Percentiles rank a stretch among this genome's conserved stretches.
Evolutionary conservation across 2,329 filamentous ascomycete genomes (phyloP).

Genomic region (Fusarium vanettenii): DNA sequence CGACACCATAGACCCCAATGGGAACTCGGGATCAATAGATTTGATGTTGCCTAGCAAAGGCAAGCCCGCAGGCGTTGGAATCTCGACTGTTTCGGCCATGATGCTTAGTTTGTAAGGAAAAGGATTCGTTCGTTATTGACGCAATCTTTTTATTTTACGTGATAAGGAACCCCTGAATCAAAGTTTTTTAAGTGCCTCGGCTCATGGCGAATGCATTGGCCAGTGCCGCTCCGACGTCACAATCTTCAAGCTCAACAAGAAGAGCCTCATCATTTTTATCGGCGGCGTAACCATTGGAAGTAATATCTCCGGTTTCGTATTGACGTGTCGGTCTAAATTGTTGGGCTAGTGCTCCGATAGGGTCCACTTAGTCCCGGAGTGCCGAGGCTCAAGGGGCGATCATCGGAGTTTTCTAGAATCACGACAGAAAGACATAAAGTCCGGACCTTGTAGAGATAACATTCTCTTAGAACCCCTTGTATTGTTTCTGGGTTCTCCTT

Average conservation of each 20-base stretch:
- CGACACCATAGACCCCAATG: conserved; percentile 62
- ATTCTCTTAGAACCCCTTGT: too few relatives aligned
- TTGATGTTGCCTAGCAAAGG: conserved; percentile 73
- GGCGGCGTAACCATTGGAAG: not conserved
- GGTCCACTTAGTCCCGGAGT: not conserved
- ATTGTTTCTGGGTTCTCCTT: too few relatives aligned
- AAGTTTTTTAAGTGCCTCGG: not conserved
- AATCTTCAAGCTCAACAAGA: not conserved
- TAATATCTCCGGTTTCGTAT: not conserved
- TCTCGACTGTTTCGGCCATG: conserved; percentile 51
- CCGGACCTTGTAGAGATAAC: not conserved
- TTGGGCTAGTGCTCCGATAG: not conserved
- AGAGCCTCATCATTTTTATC: conserved; percentile 1
- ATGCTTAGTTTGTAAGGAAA: not conserved
- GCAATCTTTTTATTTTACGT: not conserved
- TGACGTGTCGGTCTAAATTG: not conserved
- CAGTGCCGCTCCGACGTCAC: not conserved
- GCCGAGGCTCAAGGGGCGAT: not conserved
- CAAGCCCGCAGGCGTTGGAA: conserved; percentile 70
- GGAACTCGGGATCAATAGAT: conserved; percentile 68
- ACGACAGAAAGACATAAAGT: not conserved
- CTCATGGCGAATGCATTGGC: not conserved
- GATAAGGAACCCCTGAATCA: not conserved
- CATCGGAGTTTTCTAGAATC: conserved; percentile 1
- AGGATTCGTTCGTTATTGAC: too few relatives aligned